A percentile compares a stretch with the other conserved stretches of the same genome.
Conservation (phyloP, 2,329 filamentous ascomycete species). For the Coniochaeta pulveracea region DNA sequence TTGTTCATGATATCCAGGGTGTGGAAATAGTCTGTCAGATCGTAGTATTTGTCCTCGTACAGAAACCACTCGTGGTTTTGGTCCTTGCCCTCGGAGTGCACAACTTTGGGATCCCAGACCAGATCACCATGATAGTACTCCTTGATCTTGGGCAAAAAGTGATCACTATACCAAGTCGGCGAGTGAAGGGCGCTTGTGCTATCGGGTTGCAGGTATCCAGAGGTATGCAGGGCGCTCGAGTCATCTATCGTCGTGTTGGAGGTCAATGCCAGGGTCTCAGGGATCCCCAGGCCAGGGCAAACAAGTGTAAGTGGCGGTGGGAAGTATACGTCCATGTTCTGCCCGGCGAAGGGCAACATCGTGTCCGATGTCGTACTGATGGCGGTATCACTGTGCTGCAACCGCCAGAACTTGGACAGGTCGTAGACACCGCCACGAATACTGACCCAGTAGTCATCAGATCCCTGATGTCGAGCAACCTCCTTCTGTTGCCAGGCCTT, state of each 20-base stretch:
- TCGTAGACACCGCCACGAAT: conserved; percentile 87
- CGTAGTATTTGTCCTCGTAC: conserved; percentile 67
- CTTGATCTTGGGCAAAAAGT: conserved; percentile 68
- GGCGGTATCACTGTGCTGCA: conserved; percentile 67
- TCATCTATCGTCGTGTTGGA: conserved; percentile 16
- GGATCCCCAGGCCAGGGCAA: conserved; percentile 61
- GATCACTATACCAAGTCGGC: conserved; percentile 64
- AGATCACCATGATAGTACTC: conserved; percentile 81
- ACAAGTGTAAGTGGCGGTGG: conserved; percentile 62
- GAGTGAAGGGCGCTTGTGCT: conserved; percentile 45
- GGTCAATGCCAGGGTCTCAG: conserved; percentile 42
- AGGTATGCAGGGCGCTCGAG: conserved; percentile 53
- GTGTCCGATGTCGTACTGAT: conserved; percentile 46
- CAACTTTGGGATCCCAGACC: conserved; percentile 51
- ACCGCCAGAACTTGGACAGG: conserved; percentile 75
- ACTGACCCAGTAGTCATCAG: conserved; percentile 75
- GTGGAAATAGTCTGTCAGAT: conserved; percentile 84
- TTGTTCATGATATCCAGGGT: conserved; percentile 52
- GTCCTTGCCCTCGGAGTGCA: conserved; percentile 56
- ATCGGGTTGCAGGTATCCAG: conserved; percentile 49
- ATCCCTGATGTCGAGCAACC: conserved; percentile 58
- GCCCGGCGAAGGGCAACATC: conserved; percentile 72
- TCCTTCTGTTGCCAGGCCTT: conserved; percentile 74
- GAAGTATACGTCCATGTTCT: conserved; percentile 79
- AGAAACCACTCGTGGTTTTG: conserved; percentile 69